Conservation (phyloP, 108 stramenopile genomes). For the Nitzschia sp. region DNA sequence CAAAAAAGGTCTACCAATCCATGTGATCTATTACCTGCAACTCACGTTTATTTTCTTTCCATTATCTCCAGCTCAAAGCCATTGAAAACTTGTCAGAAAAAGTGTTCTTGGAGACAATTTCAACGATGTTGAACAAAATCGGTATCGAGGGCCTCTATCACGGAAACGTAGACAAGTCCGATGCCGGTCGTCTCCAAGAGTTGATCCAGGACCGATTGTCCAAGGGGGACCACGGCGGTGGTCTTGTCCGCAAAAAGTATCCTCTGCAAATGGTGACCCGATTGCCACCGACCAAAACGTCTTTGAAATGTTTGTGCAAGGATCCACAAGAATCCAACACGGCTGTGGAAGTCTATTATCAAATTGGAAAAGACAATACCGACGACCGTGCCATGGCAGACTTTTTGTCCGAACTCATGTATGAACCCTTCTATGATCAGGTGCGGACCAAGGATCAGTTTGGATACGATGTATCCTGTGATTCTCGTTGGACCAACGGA, state of each 20-base stretch:
- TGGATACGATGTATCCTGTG: slow-evolving; percentile 52
- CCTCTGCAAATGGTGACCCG: slow-evolving; percentile 50
- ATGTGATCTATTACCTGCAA: not conserved
- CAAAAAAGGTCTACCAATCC: not conserved
- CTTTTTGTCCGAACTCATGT: slow-evolving; percentile 66
- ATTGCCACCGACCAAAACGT: slow-evolving; percentile 27
- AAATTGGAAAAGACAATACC: slow-evolving; percentile 73
- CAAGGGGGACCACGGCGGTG: slow-evolving; percentile 25
- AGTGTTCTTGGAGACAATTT: slow-evolving; percentile 50
- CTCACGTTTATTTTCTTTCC: not conserved
- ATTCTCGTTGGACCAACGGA: slow-evolving; percentile 63
- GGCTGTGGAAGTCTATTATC: slow-evolving; percentile 81
- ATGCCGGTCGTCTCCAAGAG: slow-evolving; percentile 49
- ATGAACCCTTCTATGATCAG: slow-evolving; percentile 79
- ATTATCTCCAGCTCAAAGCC: slow-evolving; percentile 38
- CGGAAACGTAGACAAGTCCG: slow-evolving; percentile 59
- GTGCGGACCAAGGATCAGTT: slow-evolving; percentile 74
- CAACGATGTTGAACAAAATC: slow-evolving; percentile 46
- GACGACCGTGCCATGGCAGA: slow-evolving; percentile 65
- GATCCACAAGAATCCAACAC: slow-evolving; percentile 73
- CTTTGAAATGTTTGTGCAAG: slow-evolving; percentile 32
- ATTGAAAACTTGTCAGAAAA: slow-evolving; percentile 45
- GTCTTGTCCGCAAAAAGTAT: slow-evolving; percentile 64
- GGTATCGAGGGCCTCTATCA: slow-evolving; percentile 65
- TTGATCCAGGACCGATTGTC: slow-evolving; percentile 42